phyloP scores from a whole-genome alignment of 1,284 basidiomycete genomes.

The Trichosporon ovoides region DNA sequence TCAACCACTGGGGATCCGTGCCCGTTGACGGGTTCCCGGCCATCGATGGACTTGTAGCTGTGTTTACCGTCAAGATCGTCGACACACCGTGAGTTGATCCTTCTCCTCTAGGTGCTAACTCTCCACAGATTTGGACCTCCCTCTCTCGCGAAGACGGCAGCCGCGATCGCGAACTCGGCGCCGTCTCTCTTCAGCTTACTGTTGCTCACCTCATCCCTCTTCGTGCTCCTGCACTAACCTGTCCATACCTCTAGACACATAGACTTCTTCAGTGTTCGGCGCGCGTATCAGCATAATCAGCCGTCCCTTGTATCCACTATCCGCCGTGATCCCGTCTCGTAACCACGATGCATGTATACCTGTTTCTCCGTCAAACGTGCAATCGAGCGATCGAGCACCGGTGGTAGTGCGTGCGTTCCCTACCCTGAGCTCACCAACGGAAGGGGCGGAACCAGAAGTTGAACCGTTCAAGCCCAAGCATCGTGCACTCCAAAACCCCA shows the following conservation, averaged over 20 bases:
- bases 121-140: not conserved
- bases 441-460: too few relatives aligned
- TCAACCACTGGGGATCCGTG: conserved; percentile 72
- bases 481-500: not conserved
- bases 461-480: too few relatives aligned
- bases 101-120: not conserved
- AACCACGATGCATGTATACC: too few relatives aligned
- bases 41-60: conserved; percentile 77
- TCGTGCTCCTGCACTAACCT: not conserved
- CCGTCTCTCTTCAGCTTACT: not conserved
- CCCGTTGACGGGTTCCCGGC: conserved; percentile 58
- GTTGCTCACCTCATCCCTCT: not conserved
- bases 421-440: not conserved
- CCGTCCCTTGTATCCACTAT: too few relatives aligned
- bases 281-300: too few relatives aligned
- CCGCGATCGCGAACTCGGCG: too few relatives aligned
- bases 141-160: not conserved
- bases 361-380: too few relatives aligned
- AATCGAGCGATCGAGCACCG: too few relatives aligned
- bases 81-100: conserved; percentile 6
- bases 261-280: too few relatives aligned
- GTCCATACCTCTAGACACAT: too few relatives aligned
- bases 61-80: conserved; percentile 67
- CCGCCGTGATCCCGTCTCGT: too few relatives aligned
- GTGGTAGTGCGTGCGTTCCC: too few relatives aligned